Evolutionary conservation across 768 basidiomycete genomes (phyloP).

Genomic region (Pleurotus citrinopileatus): DNA sequence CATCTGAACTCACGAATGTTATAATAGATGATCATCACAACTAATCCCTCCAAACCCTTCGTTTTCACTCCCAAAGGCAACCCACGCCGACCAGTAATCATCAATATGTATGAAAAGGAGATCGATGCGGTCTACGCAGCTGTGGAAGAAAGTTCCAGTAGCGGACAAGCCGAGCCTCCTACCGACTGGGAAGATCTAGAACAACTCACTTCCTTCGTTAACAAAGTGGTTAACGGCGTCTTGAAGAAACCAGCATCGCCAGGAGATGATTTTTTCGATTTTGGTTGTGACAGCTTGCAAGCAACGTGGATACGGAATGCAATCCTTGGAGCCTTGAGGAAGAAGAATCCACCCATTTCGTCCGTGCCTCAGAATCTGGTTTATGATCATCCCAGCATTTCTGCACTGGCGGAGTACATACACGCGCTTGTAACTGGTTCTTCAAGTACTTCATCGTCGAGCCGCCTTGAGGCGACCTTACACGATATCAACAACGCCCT

Average conservation of each 20-base stretch:
- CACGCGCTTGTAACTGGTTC: slow-evolving; percentile 14
- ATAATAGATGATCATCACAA: slow-evolving; percentile 28
- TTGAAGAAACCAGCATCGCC: slow-evolving; percentile 21
- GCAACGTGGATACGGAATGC: slow-evolving; percentile 24
- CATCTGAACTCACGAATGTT: neutral
- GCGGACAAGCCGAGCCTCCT: slow-evolving; percentile 10
- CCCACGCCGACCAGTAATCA: slow-evolving; percentile 29
- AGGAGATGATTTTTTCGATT: slow-evolving; percentile 26
- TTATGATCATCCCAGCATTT: slow-evolving; percentile 10
- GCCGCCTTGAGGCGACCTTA: neutral
- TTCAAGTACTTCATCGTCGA: slow-evolving; percentile 12
- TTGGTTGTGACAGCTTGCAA: slow-evolving; percentile 29
- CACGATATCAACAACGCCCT: neutral
- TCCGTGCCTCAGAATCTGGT: slow-evolving; percentile 17
- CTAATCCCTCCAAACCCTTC: slow-evolving; percentile 27
- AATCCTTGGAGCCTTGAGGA: slow-evolving; percentile 15
- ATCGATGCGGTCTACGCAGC: slow-evolving; percentile 33
- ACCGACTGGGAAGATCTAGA: slow-evolving; percentile 13
- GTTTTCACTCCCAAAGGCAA: slow-evolving; percentile 30
- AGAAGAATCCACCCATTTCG: slow-evolving; percentile 11
- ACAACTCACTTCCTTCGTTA: slow-evolving; percentile 21
- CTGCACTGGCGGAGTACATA: neutral
- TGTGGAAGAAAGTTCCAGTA: slow-evolving; percentile 8
- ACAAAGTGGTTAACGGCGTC: slow-evolving; percentile 24
- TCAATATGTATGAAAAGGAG: slow-evolving; percentile 33